Base-by-base conservation (phyloP, 129 eudicot species). In the Centella asiatica region DNA sequence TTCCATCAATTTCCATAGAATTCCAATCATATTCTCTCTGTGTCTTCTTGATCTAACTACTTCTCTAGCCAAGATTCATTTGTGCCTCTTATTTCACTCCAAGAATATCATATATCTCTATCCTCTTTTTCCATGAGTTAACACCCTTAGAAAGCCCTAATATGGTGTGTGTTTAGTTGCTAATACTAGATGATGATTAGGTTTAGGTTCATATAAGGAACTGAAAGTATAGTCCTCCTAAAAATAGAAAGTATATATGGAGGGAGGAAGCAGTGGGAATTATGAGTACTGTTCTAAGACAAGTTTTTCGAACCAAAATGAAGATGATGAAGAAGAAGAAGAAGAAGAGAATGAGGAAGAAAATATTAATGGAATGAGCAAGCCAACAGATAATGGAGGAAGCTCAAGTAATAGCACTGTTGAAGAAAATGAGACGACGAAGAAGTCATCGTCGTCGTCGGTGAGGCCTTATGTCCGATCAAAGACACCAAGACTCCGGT, bases 381-480 rank as follows among this genome's bases (percentile, higher is more conserved):
- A 37, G 65, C 12, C 36, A 8, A 72, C 73, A 22, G 78, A 80
- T 53, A 88, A 84, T 62, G 82, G 90, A 69, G 85, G 82, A 17
- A 78, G 88, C 71, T 83, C 90, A 53, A 80, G 92, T 78, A 83
- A 73, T 62, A 83, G 88, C 67, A 87, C 95, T 13, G 62, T 87
- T 19, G 95, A 83, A 52, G 95, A 83, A 77, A 87, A 63, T 20
- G 85, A 80, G 15, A 83, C n/a, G n/a, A 87, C 73, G 83, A 83
- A 76, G n/a, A n/a, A n/a, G n/a, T n/a, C n/a, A n/a, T n/a, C n/a
- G n/a, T 19, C 80, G 32, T 26, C 80, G n/a, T 68, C 86, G n/a
- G 87, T 87, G 28, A 70, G 95, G 65, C 95, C 95, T 67, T 87
- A 87, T 69, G 85, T 80, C 44, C 77, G 90, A 76, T 87, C 95